These are phyloP conservation scores for Calonectria multiphialidica DNA, from an alignment of 2,329 filamentous ascomycete genomes.

Conservation along the genomic window DNA sequence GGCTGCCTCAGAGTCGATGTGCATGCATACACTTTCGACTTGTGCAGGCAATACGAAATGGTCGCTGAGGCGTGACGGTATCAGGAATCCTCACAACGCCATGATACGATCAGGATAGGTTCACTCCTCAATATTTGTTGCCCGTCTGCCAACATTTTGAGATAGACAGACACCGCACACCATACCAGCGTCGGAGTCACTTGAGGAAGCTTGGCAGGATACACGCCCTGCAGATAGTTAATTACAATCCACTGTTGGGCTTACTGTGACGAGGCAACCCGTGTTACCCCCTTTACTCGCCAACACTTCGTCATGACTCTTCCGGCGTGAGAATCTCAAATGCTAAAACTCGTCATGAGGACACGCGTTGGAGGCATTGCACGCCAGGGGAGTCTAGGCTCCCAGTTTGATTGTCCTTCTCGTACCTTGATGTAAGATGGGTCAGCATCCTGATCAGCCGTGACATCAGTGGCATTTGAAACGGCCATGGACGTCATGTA, in stretches of 20 bases:
- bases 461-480: background rate
- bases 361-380: background rate
- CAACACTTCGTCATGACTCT: background rate
- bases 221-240: background rate
- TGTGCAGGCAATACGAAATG: background rate
- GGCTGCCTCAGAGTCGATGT: background rate
- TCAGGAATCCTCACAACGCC: background rate
- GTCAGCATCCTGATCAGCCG: background rate
- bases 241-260: background rate
- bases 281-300: background rate
- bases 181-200: background rate
- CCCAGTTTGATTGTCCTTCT: no score
- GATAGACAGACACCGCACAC: background rate
- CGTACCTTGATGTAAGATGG: no score
- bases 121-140: background rate
- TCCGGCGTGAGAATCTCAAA: background rate
- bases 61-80: background rate
- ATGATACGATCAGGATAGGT: background rate
- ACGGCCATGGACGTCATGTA: background rate
- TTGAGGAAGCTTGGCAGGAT: background rate
- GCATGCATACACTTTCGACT: background rate
- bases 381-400: background rate
- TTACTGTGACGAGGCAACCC: background rate
- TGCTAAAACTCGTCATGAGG: no score
- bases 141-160: background rate